These are phyloP conservation scores for Eucalyptus dawsonii DNA, from an alignment of 345 rosid species.

Conservation along the genomic window DNA sequence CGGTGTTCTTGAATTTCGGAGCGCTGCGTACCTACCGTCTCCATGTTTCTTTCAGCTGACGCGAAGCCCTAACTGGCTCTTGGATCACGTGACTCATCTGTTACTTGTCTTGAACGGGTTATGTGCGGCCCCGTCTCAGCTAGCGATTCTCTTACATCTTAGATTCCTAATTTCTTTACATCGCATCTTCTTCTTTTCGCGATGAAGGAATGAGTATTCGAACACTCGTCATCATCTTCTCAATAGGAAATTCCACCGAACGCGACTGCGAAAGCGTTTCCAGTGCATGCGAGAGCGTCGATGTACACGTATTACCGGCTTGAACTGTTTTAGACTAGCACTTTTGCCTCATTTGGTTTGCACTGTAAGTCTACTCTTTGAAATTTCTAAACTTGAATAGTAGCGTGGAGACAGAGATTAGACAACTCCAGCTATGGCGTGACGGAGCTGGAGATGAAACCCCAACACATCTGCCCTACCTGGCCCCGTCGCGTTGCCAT, in stretches of 20 bases:
- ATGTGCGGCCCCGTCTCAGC: background rate
- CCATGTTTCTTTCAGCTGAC: background rate
- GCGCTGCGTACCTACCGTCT: background rate
- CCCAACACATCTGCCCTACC: background rate
- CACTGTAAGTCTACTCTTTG: background rate
- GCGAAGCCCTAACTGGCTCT: background rate
- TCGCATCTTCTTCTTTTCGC: background rate
- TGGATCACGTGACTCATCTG: background rate
- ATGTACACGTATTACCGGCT: background rate
- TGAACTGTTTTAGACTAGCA: background rate
- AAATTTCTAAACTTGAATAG: background rate
- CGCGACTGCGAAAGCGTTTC: background rate
- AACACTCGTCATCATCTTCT: background rate
- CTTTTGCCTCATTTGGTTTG: background rate
- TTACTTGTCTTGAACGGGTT: background rate
- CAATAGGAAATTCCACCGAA: background rate
- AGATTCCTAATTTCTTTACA: background rate
- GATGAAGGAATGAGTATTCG: background rate
- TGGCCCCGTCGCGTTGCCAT: background rate
- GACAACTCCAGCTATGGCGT: background rate
- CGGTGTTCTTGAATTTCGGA: background rate
- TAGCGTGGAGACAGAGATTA: background rate
- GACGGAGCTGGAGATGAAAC: background rate
- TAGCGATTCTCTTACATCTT: background rate
- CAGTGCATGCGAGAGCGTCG: background rate